phyloP scores from a whole-genome alignment of 495 filamentous ascomycete genomes.

The Penicillium taxi region DNA sequence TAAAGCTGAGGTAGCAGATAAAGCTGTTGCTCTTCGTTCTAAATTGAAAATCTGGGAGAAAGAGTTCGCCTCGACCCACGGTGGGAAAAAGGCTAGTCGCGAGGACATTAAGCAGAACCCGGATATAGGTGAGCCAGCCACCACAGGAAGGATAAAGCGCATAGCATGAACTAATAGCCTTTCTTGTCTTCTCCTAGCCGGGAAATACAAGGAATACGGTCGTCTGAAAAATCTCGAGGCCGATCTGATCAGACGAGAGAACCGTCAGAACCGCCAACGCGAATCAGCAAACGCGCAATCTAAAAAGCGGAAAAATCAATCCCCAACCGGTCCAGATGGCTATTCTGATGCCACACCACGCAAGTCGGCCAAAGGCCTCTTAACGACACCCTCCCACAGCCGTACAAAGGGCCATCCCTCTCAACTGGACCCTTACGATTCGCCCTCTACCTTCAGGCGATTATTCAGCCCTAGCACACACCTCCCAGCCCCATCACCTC shows the following conservation, averaged over 20 bases:
- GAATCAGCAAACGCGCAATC: conserved; percentile 17
- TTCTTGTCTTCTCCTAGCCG: conserved; percentile 40
- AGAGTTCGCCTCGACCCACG: conserved; percentile 59
- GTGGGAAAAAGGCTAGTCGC: conserved; percentile 68
- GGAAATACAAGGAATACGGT: conserved; percentile 88
- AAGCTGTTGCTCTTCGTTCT: conserved; percentile 44
- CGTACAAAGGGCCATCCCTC: conserved; percentile 34
- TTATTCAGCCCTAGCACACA: conserved; percentile 53
- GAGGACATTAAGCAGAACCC: conserved; percentile 82
- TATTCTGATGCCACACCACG: conserved; percentile 18
- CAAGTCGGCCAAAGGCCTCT: conserved; percentile 28
- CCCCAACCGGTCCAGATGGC: conserved; percentile 18
- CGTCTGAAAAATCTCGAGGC: conserved; percentile 54
- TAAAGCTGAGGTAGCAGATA: conserved; percentile 19
- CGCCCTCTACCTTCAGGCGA: conserved; percentile 48
- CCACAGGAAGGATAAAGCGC: too few species aligned
- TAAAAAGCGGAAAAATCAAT: conserved; percentile 37
- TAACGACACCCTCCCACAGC: conserved; percentile 42
- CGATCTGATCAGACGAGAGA: conserved; percentile 21
- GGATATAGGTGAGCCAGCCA: conserved; percentile 57
- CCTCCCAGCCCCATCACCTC: conserved; percentile 24
- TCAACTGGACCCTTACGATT: conserved; percentile 48
- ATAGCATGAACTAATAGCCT: too few species aligned
- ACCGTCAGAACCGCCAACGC: conserved; percentile 15
- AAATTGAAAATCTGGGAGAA: conserved; percentile 87